Percentiles rank a stretch among this genome's conserved stretches.
These are phyloP conservation scores for Didymella arachidicola DNA, from an alignment of 2,329 filamentous ascomycete species.

Conservation along the genomic window DNA sequence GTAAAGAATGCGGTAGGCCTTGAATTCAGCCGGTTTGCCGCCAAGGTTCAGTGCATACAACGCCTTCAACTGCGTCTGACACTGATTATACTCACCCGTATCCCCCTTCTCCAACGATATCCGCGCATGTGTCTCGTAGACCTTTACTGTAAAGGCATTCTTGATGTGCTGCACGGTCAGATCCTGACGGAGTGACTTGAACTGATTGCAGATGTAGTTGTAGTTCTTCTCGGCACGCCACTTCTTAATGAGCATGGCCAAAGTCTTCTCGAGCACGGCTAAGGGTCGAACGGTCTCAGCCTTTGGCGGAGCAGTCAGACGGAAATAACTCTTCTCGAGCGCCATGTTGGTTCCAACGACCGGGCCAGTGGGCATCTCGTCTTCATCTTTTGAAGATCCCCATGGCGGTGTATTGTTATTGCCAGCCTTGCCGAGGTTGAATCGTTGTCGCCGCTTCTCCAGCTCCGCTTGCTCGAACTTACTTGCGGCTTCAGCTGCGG, in stretches of 20 bases:
- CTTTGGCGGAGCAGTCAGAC: conserved; percentile 88
- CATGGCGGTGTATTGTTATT: conserved; percentile 63
- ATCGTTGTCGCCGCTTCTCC: conserved; percentile 89
- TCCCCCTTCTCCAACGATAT: conserved; percentile 98
- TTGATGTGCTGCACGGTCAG: conserved; percentile 97
- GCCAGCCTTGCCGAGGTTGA: conserved; percentile 65
- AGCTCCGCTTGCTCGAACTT: conserved; percentile 87
- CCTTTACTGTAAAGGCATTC: conserved; percentile 93
- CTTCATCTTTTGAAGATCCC: conserved; percentile 60
- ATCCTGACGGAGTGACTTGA: conserved; percentile 98
- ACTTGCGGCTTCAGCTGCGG: conserved; percentile 69
- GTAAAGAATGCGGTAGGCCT: conserved; percentile 99
- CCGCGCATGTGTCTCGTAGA: conserved; percentile 96
- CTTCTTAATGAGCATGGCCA: conserved; percentile 90
- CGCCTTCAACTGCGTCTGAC: conserved; percentile 94
- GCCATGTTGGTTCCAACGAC: conserved; percentile 84
- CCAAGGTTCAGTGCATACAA: conserved; percentile 87
- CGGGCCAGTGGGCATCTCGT: conserved; percentile 65
- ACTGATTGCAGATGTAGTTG: conserved; percentile 97
- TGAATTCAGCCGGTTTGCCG: conserved; percentile 93
- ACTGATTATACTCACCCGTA: conserved; percentile 99
- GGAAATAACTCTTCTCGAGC: conserved; percentile 93
- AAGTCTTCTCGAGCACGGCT: conserved; percentile 77
- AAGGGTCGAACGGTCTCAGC: conserved; percentile 88
- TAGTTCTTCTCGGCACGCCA: conserved; percentile 96